Base-by-base conservation (phyloP, 129 eudicot genomes). In the Mikania micrantha region DNA sequence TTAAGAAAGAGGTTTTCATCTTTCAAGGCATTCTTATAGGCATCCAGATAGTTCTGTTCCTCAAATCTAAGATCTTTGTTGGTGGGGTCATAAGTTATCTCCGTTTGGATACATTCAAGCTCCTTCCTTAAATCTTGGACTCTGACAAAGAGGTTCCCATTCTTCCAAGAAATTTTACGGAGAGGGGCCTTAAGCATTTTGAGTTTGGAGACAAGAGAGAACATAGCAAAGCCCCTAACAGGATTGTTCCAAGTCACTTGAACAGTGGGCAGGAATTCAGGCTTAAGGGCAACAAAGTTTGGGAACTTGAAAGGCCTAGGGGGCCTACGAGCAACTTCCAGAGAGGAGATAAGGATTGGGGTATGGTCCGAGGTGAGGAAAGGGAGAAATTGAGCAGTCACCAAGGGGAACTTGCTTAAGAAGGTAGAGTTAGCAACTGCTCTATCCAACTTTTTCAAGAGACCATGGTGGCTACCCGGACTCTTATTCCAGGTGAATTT, bases 51-150 rank as follows among this genome's bases (percentile, higher is more conserved):
- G n/a, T n/a, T n/a, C n/a, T n/a, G n/a, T n/a, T n/a, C n/a, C n/a
- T n/a, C 0, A 2, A 0, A 6, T 0, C 2, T 0, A 0, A 0
- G 0, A 0, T n/a, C n/a, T n/a, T n/a, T 25, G 5, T 49, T 2
- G n/a, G 11, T 0, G 4, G 57, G 27, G 4, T 49, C 13, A 1
- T 8, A 0, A 2, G 1, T 12, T 3, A 19, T 3, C 4, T 19
- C 27, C 0, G 12, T 0, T 8, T 49, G 57, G 4, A 19, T 1
- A 0, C 0, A 1, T 4, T 7, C 27, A 0, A 49, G 13, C 0
- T 49, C 27, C n/a, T n/a, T n/a, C n/a, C n/a, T n/a, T n/a, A n/a
- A n/a, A 0, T 0, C 0, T 9, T 8, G 7, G 0, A 49, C 12
- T 0, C 1, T 8, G 11, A 0, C 0, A 0, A 49, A 1, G 1